Base-by-base conservation (phyloP, 2,329 filamentous ascomycete species). In the Microsporum canis region DNA sequence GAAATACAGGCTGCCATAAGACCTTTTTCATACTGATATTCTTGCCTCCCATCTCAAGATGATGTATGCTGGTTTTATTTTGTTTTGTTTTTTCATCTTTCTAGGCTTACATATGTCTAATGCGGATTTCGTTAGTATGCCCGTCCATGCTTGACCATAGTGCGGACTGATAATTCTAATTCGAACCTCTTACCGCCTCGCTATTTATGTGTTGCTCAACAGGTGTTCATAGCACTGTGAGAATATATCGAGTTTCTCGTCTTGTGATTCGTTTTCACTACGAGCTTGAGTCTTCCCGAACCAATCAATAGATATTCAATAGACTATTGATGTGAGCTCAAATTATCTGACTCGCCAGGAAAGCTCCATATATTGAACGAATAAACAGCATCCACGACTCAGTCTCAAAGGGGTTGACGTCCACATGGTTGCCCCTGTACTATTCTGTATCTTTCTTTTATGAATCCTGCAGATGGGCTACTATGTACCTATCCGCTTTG, bases 351-450 rank as follows among this genome's bases (percentile, higher is more conserved):
- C 14, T 55, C 49, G 31, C 49, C 31, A 34, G 31, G 33, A 36
- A 34, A n/a, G 14, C 49, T 55, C 8, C 33, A 55, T 55, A 10
- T 36, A 6, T 34, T 23, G 17, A 34, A 36, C 33, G 36, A 55
- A 55, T 55, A 55, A 29, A 49, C 23, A 29, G 7, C 23, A 23
- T 55, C 31, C 49, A 36, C 31, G 49, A 34, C 23, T 55, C 49
- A 36, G n/a, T 36, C 23, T 36, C 49, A 12, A 55, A 55, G 36
- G 31, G n/a, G 49, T 36, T 55, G 49, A 55, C 49, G 17, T 55
- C 49, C 49, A 55, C 49, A 55, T 55, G 49, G 49, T 55, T n/a
- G 29, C 49, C 49, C 36, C 36, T 36, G 29, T 55, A 55, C n/a
- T 36, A n/a, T 36, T 36, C 17, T 55, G 45, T 55, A 55, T 17